Base-by-base conservation (phyloP, 1,284 basidiomycete species). In the Meira miltonrushii region DNA sequence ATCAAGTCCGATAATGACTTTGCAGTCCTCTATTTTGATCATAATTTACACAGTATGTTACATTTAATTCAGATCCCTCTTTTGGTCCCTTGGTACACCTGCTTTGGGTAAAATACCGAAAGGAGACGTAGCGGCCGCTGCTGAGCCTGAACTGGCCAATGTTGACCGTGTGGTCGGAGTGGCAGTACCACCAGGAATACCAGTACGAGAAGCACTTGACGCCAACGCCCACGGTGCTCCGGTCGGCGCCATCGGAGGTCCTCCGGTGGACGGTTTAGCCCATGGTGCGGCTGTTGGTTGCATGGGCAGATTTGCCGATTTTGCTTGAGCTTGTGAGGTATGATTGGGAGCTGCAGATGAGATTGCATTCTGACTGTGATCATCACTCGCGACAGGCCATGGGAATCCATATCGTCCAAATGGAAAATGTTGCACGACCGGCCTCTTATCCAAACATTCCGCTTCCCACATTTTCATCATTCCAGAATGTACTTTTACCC, bases 391-490 rank as follows among this genome's bases (percentile, higher is more conserved):
- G 43, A 57, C 56, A n/a, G 58, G 58, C 67, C 67, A 69, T 1
- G 49, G 23, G 37, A 44, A 74, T 2, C 71, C 75, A 1, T 66
- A 64, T 43, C 71, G 74, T 10, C 92, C 93, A 25, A 97, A 84
- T 37, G 87, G 88, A 47, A 97, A 83, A 73, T 96, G 93, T 79
- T 98, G 94, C 12, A 97, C 92, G 2, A 97, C 94, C 12, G 95
- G 93, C n/a, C 88, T 84, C 79, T 97, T 97, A 10, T 87, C 86
- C 33, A 96, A 81, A n/a, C 96, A 92, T 79, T 98, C 94, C 13
- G 87, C 92, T 83, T 89, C 85, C 79, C 93, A 98, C 93, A 98
- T 97, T 81, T 95, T 96, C 71, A 91, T 84, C 65, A 97, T 79
- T 1, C 95, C 95, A 5, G 83, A 84, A 75, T 93, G 88, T 17